Base-by-base conservation (phyloP, 2,329 filamentous ascomycete species). In the Penicillium sp. region DNA sequence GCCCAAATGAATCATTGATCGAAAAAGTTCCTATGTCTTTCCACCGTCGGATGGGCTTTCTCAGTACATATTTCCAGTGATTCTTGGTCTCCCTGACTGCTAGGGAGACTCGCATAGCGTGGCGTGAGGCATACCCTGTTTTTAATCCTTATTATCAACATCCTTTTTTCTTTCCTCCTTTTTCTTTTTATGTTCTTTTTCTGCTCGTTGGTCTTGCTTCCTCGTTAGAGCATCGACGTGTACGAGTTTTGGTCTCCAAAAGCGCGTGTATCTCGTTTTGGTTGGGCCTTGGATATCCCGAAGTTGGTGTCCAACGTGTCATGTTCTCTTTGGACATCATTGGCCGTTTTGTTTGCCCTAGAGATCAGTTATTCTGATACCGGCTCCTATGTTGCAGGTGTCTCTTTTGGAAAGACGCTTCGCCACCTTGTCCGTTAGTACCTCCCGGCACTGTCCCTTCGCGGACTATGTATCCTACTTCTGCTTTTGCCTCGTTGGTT, bases 241-340 rank as follows among this genome's bases (percentile, higher is more conserved):
- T 55, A 53, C 45, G 52, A 55, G 50, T 41, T 19, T 33, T 50
- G 26, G 33, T 41, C 32, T 42, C 28, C 31, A 34, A 45, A 38
- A 49, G 43, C 21, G 17, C 35, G 21, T 52, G 48, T 52, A 32
- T 47, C 44, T 56, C 33, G 39, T 41, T 38, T 95, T 94, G 73
- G 94, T 86, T 15, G 15, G 43, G 13, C 37, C 35, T 46, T 41
- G 44, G 31, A 42, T 17, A 31, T 17, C 19, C n/a, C 21, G 7
- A 47, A 35, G 19, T 41, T 29, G 34, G 28, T 29, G 39, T 45
- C 34, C 35, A 28, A 24, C 6, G n/a, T n/a, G 13, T 28, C 29
- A 37, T 28, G n/a, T 39, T 39, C 15, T 9, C 10, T 45, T 22
- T 17, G 26, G 35, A 8, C 34, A 17, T 46, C 9, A 8, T 15